phyloP scores from a whole-genome alignment of 2,329 filamentous ascomycete species.

The Botrytis aclada region DNA sequence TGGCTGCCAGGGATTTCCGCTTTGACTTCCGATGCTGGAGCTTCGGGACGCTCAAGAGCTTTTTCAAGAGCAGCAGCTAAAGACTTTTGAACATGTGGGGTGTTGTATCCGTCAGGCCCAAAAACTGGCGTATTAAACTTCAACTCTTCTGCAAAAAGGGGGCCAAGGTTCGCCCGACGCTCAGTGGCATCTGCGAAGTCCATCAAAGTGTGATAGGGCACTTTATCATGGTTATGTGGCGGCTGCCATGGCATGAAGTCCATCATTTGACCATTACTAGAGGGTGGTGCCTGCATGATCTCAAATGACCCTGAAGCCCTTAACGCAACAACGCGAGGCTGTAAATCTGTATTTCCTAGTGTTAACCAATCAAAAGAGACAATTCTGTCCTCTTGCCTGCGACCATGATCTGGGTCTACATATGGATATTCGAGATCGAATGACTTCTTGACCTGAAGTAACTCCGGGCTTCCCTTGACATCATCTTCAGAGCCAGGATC shows the following conservation, averaged over 20 bases:
- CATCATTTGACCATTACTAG: conserved; percentile 55
- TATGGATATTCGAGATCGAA: conserved; percentile 61
- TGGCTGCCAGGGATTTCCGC: conserved; percentile 2
- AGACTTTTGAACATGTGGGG: conserved; percentile 15
- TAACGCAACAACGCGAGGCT: conserved; percentile 57
- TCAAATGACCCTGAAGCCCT: conserved; percentile 60
- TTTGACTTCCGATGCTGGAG: conserved; percentile 22
- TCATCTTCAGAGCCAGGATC: conserved; percentile 43
- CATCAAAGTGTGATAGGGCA: conserved; percentile 54
- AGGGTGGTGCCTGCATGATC: conserved; percentile 59
- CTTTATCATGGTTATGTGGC: conserved; percentile 50
- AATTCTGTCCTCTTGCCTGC: conserved; percentile 51
- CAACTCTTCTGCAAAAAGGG: conserved; percentile 52
- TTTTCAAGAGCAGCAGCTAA: conserved; percentile 36
- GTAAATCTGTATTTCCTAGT: conserved; percentile 52
- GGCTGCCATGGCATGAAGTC: conserved; percentile 60
- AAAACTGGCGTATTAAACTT: conserved; percentile 56
- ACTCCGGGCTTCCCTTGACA: conserved; percentile 53
- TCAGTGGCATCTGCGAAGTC: conserved; percentile 54
- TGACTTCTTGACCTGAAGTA: conserved; percentile 57
- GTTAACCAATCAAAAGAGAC: conserved; percentile 69
- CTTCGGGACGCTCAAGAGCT: conserved; percentile 21
- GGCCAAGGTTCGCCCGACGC: conserved; percentile 51
- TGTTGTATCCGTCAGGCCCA: conserved; percentile 49
- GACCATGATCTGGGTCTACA: conserved; percentile 47